Conservation (phyloP, 2,329 filamentous ascomycete genomes). For the Fusarium avenaceum region DNA sequence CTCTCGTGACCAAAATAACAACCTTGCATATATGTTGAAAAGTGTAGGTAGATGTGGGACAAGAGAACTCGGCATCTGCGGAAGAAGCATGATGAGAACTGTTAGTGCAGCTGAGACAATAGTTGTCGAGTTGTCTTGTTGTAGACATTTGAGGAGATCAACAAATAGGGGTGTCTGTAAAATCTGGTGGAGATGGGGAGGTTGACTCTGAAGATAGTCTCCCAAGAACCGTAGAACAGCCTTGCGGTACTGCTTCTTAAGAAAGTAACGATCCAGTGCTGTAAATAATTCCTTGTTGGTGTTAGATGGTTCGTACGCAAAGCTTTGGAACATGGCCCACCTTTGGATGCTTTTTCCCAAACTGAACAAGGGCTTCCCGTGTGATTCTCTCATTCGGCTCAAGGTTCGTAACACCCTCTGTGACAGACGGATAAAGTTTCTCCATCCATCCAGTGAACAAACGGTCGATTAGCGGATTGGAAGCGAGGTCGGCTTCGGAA, state of each 20-base stretch:
- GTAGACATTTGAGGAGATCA: constrained; percentile 79
- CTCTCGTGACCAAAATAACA: constrained; percentile 82
- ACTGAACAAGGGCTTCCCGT: constrained; percentile 67
- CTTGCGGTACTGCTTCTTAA: constrained; percentile 73
- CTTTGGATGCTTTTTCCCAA: constrained; percentile 77
- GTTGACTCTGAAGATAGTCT: constrained; percentile 79
- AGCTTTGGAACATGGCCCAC: constrained; percentile 42
- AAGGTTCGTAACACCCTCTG: constrained; percentile 54
- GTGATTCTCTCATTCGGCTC: constrained; percentile 65
- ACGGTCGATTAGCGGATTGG: constrained; percentile 67
- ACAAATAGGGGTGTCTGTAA: constrained; percentile 79
- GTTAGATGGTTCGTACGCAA: constrained; percentile 7
- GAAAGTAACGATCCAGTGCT: constrained; percentile 74
- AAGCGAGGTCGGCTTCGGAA: constrained; percentile 58
- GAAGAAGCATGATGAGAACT: constrained; percentile 83
- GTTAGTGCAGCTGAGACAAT: constrained; percentile 82
- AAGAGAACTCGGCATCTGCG: constrained; percentile 81
- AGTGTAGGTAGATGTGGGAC: constrained; percentile 77
- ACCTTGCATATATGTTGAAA: constrained; percentile 84
- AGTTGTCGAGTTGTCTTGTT: constrained; percentile 82
- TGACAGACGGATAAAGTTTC: constrained; percentile 57
- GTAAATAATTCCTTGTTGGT: constrained; percentile 72
- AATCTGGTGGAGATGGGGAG: constrained; percentile 82
- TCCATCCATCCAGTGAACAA: constrained; percentile 71
- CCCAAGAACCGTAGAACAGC: constrained; percentile 76